These are phyloP conservation scores for Ophiostoma fasciatum DNA, from an alignment of 2,329 filamentous ascomycete genomes.

Conservation along the genomic window DNA sequence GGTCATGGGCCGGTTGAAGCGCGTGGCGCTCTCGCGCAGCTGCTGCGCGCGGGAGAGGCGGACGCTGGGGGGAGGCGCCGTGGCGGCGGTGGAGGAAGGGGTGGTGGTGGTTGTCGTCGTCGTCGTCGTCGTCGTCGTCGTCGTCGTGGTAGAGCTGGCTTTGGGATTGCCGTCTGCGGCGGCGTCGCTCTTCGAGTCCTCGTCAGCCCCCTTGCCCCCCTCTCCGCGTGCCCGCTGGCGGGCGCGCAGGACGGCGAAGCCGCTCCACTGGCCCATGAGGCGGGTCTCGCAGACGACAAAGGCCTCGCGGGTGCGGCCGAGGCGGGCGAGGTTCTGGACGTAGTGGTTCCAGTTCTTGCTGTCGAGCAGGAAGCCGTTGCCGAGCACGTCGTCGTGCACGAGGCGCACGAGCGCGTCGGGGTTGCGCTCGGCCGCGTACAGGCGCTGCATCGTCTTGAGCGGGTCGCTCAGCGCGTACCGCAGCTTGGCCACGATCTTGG, in stretches of 20 bases:
- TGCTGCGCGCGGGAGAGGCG: conserved; percentile 14
- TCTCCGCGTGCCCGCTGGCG: conserved; percentile 2
- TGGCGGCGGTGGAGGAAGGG: too few relatives aligned
- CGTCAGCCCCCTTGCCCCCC: too few relatives aligned
- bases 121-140: too few relatives aligned
- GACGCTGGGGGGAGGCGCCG: too few relatives aligned
- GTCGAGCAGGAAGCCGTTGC: conserved; percentile 58
- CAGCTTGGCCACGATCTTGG: conserved; percentile 26
- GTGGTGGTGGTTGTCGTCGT: too few relatives aligned
- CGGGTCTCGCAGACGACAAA: conserved; percentile 61
- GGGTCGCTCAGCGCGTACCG: conserved; percentile 39
- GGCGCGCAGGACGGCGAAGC: conserved; percentile 40
- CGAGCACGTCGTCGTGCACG: conserved; percentile 30
- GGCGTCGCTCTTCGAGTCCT: too few relatives aligned
- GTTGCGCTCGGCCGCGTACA: conserved; percentile 26
- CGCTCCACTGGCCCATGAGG: conserved; percentile 66
- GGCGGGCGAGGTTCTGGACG: conserved; percentile 49
- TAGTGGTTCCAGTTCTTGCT: conserved; percentile 70
- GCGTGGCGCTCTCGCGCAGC: conserved; percentile 22
- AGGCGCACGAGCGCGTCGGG: conserved; percentile 36
- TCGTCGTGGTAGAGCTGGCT: too few relatives aligned
- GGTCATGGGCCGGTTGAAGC: conserved; percentile 24
- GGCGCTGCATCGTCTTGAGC: conserved; percentile 32
- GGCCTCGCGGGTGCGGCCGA: conserved; percentile 46
- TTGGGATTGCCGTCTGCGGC: too few relatives aligned